phyloP scores from a whole-genome alignment of 1,139 yeast genomes.

The Candida smagusa region DNA sequence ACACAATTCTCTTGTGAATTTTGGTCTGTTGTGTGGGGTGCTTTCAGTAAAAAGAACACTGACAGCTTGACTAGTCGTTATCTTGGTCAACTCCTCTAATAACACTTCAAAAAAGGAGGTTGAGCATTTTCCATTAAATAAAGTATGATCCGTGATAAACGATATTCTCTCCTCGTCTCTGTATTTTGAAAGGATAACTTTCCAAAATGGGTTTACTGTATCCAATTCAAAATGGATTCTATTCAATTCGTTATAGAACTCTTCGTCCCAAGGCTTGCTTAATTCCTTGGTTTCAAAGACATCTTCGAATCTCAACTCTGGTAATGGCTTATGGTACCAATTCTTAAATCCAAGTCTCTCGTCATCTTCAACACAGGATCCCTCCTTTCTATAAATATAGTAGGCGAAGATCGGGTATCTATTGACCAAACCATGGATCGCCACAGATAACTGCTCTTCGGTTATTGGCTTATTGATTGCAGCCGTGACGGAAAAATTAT shows the following conservation, averaged over 20 bases:
- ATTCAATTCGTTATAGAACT: constrained; percentile 11
- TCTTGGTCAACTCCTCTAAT: constrained; percentile 12
- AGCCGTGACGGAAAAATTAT: constrained; percentile 29
- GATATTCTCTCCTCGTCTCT: constrained; percentile 19
- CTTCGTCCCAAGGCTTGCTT: not conserved
- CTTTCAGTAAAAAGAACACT: no score
- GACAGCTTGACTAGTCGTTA: no score
- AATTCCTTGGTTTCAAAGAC: constrained; percentile 18
- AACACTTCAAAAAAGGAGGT: constrained; percentile 32
- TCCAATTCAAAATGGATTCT: constrained; percentile 15
- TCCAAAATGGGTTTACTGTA: constrained; percentile 28
- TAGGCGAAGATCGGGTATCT: constrained; percentile 21
- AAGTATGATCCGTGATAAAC: constrained; percentile 30
- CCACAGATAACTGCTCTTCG: constrained; percentile 21
- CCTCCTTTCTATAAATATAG: constrained; percentile 17
- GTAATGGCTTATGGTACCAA: constrained; percentile 19
- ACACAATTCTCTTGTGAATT: not conserved
- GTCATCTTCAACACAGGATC: constrained; percentile 9
- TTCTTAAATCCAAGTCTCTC: constrained; percentile 8
- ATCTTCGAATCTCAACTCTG: constrained; percentile 21
- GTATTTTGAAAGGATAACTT: constrained; percentile 18
- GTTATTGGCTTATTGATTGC: constrained; percentile 19
- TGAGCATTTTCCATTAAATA: constrained; percentile 36
- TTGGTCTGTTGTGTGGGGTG: not conserved
- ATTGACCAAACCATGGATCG: constrained; percentile 19